Evolutionary conservation across 2,329 filamentous ascomycete genomes (phyloP).

Genomic region (Colletotrichum graminicola): DNA sequence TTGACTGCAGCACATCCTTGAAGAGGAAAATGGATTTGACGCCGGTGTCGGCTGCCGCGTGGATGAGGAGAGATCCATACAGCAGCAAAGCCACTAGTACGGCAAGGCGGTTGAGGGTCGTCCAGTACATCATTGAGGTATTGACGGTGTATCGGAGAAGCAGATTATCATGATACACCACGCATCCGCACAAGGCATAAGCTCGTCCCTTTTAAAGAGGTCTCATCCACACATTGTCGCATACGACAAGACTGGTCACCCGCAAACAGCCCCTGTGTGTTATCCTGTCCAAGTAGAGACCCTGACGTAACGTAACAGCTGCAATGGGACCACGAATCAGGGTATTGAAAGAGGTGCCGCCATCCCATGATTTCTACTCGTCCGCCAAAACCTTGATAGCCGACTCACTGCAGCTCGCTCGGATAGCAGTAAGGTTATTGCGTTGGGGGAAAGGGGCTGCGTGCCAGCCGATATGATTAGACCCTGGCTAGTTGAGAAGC

Average conservation of each 20-base stretch:
- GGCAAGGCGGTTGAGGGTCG: background rate
- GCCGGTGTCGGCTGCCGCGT: background rate
- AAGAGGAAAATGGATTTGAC: slow-evolving; percentile 52
- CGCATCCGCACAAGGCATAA: background rate
- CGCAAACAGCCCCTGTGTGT: background rate
- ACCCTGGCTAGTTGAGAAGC: background rate
- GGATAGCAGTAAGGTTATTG: background rate
- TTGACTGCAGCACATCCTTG: slow-evolving; percentile 60
- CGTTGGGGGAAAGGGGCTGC: background rate
- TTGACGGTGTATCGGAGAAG: background rate
- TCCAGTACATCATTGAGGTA: background rate
- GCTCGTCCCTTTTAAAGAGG: background rate
- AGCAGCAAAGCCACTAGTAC: background rate
- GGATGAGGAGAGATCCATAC: background rate
- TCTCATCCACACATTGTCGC: background rate
- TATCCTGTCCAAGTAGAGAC: background rate
- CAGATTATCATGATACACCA: too few species aligned
- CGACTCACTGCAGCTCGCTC: background rate
- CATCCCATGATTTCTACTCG: background rate
- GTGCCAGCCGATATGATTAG: slow-evolving; percentile 4
- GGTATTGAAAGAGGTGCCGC: background rate
- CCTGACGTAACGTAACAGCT: slow-evolving; percentile 16
- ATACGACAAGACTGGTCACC: background rate
- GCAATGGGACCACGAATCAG: background rate
- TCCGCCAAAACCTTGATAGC: background rate